Evolutionary conservation across 805 yeast species (phyloP).

Genomic region (Pichia paraexigua): DNA sequence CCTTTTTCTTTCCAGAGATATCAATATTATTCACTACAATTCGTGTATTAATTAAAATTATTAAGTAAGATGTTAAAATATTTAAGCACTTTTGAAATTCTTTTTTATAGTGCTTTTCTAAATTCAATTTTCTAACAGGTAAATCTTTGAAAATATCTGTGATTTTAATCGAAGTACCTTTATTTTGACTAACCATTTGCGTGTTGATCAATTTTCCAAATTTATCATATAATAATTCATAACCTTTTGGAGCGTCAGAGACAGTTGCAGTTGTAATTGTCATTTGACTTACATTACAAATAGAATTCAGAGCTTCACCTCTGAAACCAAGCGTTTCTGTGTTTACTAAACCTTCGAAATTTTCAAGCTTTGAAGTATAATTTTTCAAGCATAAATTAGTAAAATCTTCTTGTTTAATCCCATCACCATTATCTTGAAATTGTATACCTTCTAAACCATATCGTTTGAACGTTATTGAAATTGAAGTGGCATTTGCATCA

Average conservation of each 20-base stretch:
- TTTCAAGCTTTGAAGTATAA: constrained; percentile 55
- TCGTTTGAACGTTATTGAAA: constrained; percentile 54
- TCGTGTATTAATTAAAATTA: constrained; percentile 51
- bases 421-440: constrained; percentile 60
- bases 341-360: constrained; percentile 44
- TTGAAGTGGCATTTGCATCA: constrained; percentile 64
- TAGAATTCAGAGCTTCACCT: constrained; percentile 73
- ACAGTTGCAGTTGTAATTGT: constrained; percentile 42
- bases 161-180: constrained; percentile 64
- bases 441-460: constrained; percentile 70
- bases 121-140: constrained; percentile 78
- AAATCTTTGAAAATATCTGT: constrained; percentile 53
- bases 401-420: constrained; percentile 48
- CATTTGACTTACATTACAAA: constrained; percentile 49
- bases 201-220: constrained; percentile 42
- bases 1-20: constrained; percentile 39
- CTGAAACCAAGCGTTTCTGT: constrained; percentile 64
- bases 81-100: constrained; percentile 66
- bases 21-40: constrained; percentile 52
- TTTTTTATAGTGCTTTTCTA: constrained; percentile 55
- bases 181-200: constrained; percentile 40
- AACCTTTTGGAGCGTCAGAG: constrained; percentile 47
- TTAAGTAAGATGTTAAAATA: constrained; percentile 58
- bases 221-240: constrained; percentile 43
- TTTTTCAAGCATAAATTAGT: constrained; percentile 49